Evolutionary conservation across 2,329 filamentous ascomycete genomes (phyloP), one percentile per base, ranked within the genome.

Genomic region (Penicillium capsulatum): DNA sequence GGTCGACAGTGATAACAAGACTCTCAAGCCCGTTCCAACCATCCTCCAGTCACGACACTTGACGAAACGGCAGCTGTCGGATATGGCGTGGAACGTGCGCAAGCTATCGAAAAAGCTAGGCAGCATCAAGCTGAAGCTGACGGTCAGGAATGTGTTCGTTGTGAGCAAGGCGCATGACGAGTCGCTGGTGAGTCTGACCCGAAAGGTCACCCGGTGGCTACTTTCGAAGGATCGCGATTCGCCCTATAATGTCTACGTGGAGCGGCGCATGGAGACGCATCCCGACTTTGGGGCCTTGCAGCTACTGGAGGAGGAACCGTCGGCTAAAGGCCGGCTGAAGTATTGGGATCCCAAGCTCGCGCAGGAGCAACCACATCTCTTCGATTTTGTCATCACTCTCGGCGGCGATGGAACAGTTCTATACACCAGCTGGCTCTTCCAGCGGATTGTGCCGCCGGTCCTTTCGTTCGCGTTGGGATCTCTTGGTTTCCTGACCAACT

Each of bases 331-430:
- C 13, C 75, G 90, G 5, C 65, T 98, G 33, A 79, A 81, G 42
- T 94, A 83, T 64, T 98, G 92, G 92, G 82, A 83, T 31, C 80
- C 85, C 44, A 75, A 83, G 38, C 81, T 96, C 58, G 94, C 89
- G 53, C 76, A 76, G 33, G 74, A 80, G 28, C 77, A 82, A 43
- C 91, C 91, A 3, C 88, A 95, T 54, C 84, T 80, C 0, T 96
- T 97, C 60, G 92, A 98, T 65, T 94, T 98, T 58, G 83, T 94
- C 36, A 80, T 98, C 32, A 94, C 91, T 0, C 76, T 95, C 3
- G 90, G 89, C 34, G 92, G 92, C 9, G 92, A 98, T 60, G 92
- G 92, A n/a, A 98, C 92, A 0, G 91, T 98, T 5, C 72, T 98
- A 8, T 97, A 95, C 60, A 86, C 91, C 3, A 94, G 88, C 59